Base-by-base conservation (phyloP, 2,329 filamentous ascomycete genomes). In the Exophiala sp. region DNA sequence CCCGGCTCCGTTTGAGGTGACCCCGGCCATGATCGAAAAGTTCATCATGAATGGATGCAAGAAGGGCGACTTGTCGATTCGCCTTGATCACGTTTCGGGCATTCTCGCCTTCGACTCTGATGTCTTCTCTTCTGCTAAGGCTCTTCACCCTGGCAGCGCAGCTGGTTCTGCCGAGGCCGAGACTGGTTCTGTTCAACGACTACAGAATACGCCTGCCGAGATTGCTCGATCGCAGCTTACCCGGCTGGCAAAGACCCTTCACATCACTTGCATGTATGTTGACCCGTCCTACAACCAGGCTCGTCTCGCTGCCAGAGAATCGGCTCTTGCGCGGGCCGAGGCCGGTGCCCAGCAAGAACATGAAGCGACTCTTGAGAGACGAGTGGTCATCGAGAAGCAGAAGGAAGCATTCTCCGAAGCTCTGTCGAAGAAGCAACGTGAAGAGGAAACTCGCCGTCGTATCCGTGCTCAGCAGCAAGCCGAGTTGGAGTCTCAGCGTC, bases 31-130 rank as follows among this genome's bases (percentile, higher is more conserved):
- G 55, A 94, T 98, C 60, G 93, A 98, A 77, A 98, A 97, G 75
- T 98, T 98, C 78, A 97, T 98, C 78, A 98, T 98, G 93, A 98
- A 98, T 71, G 93, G 93, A 58, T 97, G 95, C 80, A 98, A 98
- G 82, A 98, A 98, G 81, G 93, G 93, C 50, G 93, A 98, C 63
- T 79, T 98, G 39, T 86, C 93, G 46, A 94, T 98, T 63, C 89
- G 93, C 55, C 88, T 97, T 71, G 88, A 97, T 66, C 93, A 98
- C 67, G 89, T 89, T 55, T 91, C 90, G 46, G 89, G 93, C 53
- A 87, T 96, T 43, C 81, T 98, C 53, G 96, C 89, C 68, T 98
- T 98, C 63, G 93, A 98, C 69, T 94, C 88, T 47, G 93, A 98
- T 68, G 89, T 98, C 59, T 97, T 98, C 77, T 95, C 93, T 29